These are phyloP conservation scores for Lonicera japonica DNA, from an alignment of 129 eudicot genomes.

Conservation along the genomic window DNA sequence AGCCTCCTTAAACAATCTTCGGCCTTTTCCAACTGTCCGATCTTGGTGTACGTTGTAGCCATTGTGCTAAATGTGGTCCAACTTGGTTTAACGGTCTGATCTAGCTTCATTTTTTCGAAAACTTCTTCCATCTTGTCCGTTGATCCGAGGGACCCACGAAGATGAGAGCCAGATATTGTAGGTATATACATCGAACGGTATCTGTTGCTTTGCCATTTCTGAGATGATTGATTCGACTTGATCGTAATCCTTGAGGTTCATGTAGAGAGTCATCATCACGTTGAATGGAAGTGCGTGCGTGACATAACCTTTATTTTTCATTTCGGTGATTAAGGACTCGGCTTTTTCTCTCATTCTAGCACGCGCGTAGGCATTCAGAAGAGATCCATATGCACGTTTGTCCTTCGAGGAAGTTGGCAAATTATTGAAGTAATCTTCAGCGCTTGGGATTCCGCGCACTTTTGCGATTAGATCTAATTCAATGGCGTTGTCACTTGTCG, in stretches of 20 bases:
- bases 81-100: constrained; percentile 41
- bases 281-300: constrained; percentile 57
- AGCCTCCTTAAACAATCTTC: constrained; percentile 44
- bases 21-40: constrained; percentile 43
- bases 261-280: constrained; percentile 80
- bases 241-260: constrained; percentile 56
- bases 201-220: constrained; percentile 53
- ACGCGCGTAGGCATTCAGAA: constrained; percentile 64
- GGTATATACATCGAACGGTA: constrained; percentile 50
- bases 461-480: constrained; percentile 72
- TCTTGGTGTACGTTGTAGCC: constrained; percentile 49
- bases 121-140: constrained; percentile 55
- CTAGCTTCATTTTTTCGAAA: constrained; percentile 43
- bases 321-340: constrained; percentile 46
- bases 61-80: constrained; percentile 69
- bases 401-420: constrained; percentile 47
- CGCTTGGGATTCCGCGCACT: constrained; percentile 51
- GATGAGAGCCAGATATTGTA: constrained; percentile 82
- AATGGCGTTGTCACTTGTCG: constrained; percentile 74
- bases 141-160: constrained; percentile 48
- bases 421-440: constrained; percentile 59
- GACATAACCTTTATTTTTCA: constrained; percentile 44
- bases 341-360: constrained; percentile 57
- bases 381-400: constrained; percentile 63
- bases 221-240: constrained; percentile 46